Evolutionary conservation across 805 yeast genomes (phyloP), one percentile per base, ranked within the genome.

Genomic region (Kodamaea kakaduensis): DNA sequence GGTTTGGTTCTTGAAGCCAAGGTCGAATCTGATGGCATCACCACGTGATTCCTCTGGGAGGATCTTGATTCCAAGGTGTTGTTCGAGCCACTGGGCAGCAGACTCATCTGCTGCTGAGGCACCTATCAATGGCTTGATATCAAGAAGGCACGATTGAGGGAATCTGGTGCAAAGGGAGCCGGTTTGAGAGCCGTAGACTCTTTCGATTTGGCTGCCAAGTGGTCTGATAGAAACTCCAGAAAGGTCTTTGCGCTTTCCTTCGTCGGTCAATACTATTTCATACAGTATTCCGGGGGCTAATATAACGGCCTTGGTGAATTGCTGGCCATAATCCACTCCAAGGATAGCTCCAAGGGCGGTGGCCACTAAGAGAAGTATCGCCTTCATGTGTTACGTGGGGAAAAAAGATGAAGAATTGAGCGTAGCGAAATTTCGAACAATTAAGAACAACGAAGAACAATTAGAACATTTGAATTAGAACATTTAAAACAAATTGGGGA

Each of bases 221-320:
- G 57, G 50, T 34, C 78, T 73, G 41, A 89, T 67, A 1, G 84
- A 80, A 9, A 93, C 48, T 1, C 94, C 96, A 3, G 89, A 73
- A 4, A 80, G 67, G 50, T 90, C 97, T 56, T 93, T 93, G 39
- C 98, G 72, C 59, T 88, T 86, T 3, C 96, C 82, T 50, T 93
- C 97, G 17, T 86, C 81, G 3, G 97, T 86, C 42, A 93, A 65
- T 9, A 93, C 81, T 25, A 93, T 73, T 51, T 93, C 97, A 53
- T 89, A 80, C 10, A 88, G 83, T 14, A 87, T 78, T 9, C 88
- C 86, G 0, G 97, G 97, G 0, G 96, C 96, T 25, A 93, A 84
- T 30, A 93, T 67, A 32, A 81, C 85, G 2, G 95, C 87, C 56
- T 93, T 93, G 16, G 88, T 76, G 65, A 69, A 84, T 51, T 88